Evolutionary conservation across 441 rosid species (phyloP).

Genomic region (Lepidium campestre): DNA sequence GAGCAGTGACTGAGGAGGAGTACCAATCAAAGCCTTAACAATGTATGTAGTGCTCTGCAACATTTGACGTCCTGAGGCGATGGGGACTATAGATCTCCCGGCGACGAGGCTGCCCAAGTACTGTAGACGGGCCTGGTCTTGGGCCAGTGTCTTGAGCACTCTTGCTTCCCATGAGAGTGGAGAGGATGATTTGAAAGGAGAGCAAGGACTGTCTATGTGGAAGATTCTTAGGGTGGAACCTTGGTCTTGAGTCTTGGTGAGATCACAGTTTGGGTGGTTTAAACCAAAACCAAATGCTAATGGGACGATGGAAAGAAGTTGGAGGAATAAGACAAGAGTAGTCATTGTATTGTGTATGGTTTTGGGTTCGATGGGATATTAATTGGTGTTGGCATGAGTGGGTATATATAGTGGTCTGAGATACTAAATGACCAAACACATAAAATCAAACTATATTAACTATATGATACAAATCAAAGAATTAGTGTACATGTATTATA

Average conservation of each 20-base stretch:
- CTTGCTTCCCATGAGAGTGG: constrained; percentile 75
- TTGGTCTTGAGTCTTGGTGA: constrained; percentile 35
- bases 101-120: constrained; percentile 64
- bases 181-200: constrained; percentile 67
- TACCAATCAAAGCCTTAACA: constrained; percentile 58
- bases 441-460: background rate
- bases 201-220: constrained; percentile 76
- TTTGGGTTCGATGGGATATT: constrained; percentile 21
- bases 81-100: constrained; percentile 63
- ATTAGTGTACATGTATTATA: too few species aligned
- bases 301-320: constrained; percentile 28
- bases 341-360: constrained; percentile 8
- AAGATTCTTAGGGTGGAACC: constrained; percentile 61
- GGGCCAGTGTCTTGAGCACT: constrained; percentile 52
- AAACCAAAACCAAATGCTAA: constrained; percentile 33
- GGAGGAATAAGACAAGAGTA: constrained; percentile 23
- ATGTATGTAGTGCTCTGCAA: constrained; percentile 77
- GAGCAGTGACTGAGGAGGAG: constrained; percentile 77
- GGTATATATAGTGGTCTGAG: constrained; percentile 25
- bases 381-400: constrained; percentile 6
- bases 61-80: constrained; percentile 80
- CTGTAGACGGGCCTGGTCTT: constrained; percentile 68
- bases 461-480: background rate
- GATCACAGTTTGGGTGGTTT: constrained; percentile 43
- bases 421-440: constrained; percentile 1